Percentiles rank a stretch among this genome's conserved stretches.
These are phyloP conservation scores for Solanum ossicruentum DNA, from an alignment of 257 asterid species.

Conservation along the genomic window DNA sequence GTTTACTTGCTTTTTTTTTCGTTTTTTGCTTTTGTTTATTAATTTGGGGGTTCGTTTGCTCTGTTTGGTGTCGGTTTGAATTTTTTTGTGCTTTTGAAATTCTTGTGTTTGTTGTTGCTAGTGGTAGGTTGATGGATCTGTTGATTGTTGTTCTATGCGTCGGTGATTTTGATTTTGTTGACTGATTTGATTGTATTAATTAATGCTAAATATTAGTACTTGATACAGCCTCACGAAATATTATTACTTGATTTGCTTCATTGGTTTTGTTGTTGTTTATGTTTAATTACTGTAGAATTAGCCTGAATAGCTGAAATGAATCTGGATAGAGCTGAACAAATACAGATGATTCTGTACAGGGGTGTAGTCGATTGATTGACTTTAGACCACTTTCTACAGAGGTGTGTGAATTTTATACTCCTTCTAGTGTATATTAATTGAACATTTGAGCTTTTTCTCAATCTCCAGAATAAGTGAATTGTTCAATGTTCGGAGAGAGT, in stretches of 20 bases:
- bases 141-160: not conserved
- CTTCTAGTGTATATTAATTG: too few species aligned
- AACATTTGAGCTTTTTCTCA: too few species aligned
- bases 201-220: not conserved
- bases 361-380: not conserved
- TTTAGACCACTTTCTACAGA: not conserved
- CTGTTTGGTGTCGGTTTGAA: not conserved
- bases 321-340: not conserved
- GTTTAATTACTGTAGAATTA: not conserved
- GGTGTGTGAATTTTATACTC: not conserved
- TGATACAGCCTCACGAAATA: not conserved
- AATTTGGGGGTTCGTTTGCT: not conserved
- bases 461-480: too few species aligned
- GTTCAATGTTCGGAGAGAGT: too few species aligned
- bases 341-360: not conserved
- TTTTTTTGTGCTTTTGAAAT: not conserved
- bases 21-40: not conserved
- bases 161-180: not conserved
- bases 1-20: not conserved
- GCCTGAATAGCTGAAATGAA: not conserved
- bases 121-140: not conserved
- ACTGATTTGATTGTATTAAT: not conserved
- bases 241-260: not conserved
- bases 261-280: not conserved
- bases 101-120: not conserved